Conservation (phyloP, 139 green algal species). For the Tetradesmus lagerheimii region DNA sequence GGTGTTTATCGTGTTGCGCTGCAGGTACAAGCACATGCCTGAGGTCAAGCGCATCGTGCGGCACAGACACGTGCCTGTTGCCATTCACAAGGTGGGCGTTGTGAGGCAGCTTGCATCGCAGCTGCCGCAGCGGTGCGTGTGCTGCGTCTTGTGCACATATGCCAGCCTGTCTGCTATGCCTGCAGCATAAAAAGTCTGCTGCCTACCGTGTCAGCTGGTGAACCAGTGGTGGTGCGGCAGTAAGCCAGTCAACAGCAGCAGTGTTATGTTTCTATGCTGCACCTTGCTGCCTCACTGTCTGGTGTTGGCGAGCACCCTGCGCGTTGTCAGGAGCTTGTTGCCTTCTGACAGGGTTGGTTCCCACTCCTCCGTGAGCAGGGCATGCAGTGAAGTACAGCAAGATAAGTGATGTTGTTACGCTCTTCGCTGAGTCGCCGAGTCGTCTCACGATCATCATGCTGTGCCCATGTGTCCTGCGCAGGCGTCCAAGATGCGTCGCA, state of each 20-base stretch:
- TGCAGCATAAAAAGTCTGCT: neutral
- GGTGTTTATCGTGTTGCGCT: neutral
- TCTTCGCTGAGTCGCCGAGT: too few species aligned
- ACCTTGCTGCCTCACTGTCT: slow-evolving; percentile 3
- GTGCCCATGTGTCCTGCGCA: slow-evolving; percentile 37
- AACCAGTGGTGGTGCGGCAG: neutral
- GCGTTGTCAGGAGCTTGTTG: too few species aligned
- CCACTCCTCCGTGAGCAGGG: too few species aligned
- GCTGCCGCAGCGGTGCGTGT: neutral
- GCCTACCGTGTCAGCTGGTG: neutral
- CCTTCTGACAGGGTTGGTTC: too few species aligned
- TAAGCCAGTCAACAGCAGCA: neutral
- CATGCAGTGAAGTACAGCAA: too few species aligned
- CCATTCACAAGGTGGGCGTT: slow-evolving; percentile 88
- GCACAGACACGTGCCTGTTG: slow-evolving; percentile 88
- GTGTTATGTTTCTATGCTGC: neutral
- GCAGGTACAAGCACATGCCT: slow-evolving; percentile 94
- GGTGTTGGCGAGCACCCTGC: neutral
- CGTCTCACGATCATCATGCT: too few species aligned
- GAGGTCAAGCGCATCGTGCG: slow-evolving; percentile 92
- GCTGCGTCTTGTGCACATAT: neutral
- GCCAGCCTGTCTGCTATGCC: neutral
- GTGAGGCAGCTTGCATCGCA: neutral
- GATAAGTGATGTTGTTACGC: too few species aligned
- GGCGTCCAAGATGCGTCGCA: slow-evolving; percentile 74